Percentiles rank a stretch among this genome's conserved stretches.
Evolutionary conservation across 345 rosid species (phyloP).

Genomic region (Excoecaria agallocha): DNA sequence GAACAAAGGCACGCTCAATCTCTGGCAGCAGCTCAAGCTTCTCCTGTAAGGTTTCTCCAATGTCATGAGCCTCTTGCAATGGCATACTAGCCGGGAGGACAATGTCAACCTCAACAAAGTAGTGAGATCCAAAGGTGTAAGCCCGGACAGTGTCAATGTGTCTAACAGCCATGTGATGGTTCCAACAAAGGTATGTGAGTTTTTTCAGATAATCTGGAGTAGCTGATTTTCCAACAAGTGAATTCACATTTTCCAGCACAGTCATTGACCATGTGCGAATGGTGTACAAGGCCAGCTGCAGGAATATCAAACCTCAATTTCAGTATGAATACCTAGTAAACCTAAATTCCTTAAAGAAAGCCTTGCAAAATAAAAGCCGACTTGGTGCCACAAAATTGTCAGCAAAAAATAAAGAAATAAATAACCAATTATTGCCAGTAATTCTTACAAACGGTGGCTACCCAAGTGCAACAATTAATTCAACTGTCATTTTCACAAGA

Average conservation of each 20-base stretch:
- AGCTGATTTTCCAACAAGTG: constrained; percentile 85
- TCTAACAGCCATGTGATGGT: constrained; percentile 80
- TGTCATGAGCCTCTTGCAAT: constrained; percentile 88
- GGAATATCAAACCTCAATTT: constrained; percentile 5
- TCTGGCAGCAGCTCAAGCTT: constrained; percentile 85
- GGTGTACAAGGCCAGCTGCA: constrained; percentile 92
- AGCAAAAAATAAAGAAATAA: not conserved
- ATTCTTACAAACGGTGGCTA: not conserved
- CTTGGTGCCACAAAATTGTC: not conserved
- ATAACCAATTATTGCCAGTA: not conserved
- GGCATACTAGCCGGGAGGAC: constrained; percentile 88
- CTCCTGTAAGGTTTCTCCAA: constrained; percentile 87
- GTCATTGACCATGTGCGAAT: constrained; percentile 98
- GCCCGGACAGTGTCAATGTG: constrained; percentile 96
- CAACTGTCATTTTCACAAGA: not conserved
- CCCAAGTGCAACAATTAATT: not conserved
- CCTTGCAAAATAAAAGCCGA: not conserved
- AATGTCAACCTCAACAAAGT: constrained; percentile 95
- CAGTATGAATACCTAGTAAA: not conserved
- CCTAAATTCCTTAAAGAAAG: not conserved
- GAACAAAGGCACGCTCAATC: constrained; percentile 94
- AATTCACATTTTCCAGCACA: constrained; percentile 87
- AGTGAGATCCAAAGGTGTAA: constrained; percentile 97
- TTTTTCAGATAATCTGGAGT: constrained; percentile 86
- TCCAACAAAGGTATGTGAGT: constrained; percentile 95